Evolutionary conservation across 2,329 filamentous ascomycete genomes (phyloP), one percentile per base, ranked within the genome.

Genomic region (Paecilomyces sp.): DNA sequence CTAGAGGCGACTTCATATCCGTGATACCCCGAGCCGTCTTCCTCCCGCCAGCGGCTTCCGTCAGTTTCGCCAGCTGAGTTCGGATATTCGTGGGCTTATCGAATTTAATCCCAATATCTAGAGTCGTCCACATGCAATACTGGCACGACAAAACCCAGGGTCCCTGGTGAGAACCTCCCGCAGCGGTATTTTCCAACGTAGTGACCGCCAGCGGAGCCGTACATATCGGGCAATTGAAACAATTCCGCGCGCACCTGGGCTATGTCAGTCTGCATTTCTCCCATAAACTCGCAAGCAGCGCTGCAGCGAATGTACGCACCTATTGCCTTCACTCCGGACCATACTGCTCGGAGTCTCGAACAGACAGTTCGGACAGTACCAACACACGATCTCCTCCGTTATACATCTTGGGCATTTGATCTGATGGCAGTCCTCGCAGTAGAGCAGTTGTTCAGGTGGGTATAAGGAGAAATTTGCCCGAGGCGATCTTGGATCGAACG

Each of bases 351-450:
- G 92, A 33, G 96, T 93, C 76, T 99, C 94, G 70, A 99, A 97
- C 60, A 99, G 78, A 73, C 94, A 99, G 72, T 87, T 93, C 4
- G 94, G 94, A 70, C 94, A 99, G 76, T 91, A 99, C 82, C 92
- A 97, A 58, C 91, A 94, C 55, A 96, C 87, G 58, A 96, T 92
- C 77, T 99, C 94, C 72, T 99, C 94, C 55, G 88, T 85, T 58
- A 95, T 90, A 71, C 94, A 99, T 77, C 92, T 83, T 5, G 91
- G 90, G 72, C 94, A 99, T 66, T 94, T 89, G 63, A 97, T 96
- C 75, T 96, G 89, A 72, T 96, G 91, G 74, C 94, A 99, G 73
- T 97, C 94, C 72, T 96, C 93, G 79, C 94, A 99, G 79, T 96
- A 99, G 50, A 97, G 83, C 28, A 99, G 84, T 72, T 97, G 88